Conservation (phyloP, 169 alveolate species). For the Cryptosporidium sp. region DNA sequence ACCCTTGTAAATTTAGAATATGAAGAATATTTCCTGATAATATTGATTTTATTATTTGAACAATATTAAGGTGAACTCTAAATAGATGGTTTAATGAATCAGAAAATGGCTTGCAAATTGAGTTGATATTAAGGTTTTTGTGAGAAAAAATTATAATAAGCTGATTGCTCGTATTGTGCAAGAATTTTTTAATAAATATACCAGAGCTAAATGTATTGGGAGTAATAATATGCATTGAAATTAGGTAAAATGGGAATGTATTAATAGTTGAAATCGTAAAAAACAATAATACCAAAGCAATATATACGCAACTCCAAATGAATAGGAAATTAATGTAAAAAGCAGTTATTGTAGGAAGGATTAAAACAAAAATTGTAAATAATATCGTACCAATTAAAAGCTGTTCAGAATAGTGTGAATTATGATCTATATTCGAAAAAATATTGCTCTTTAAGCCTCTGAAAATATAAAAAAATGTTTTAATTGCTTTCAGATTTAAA, state of each 20-base stretch:
- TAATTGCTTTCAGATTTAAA: slow-evolving; percentile 47
- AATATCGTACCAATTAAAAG: slow-evolving; percentile 67
- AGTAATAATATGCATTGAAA: not conserved
- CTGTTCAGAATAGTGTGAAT: slow-evolving; percentile 60
- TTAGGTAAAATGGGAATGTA: slow-evolving; percentile 47
- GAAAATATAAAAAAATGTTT: slow-evolving; percentile 50
- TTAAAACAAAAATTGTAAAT: slow-evolving; percentile 49
- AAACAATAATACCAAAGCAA: slow-evolving; percentile 24
- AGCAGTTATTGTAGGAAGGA: slow-evolving; percentile 67
- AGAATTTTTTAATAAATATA: slow-evolving; percentile 13
- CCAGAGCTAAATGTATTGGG: slow-evolving; percentile 58
- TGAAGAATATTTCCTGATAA: slow-evolving; percentile 51
- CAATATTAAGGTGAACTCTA: slow-evolving; percentile 39
- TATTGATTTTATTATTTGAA: slow-evolving; percentile 46
- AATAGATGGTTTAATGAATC: slow-evolving; percentile 38
- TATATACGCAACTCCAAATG: slow-evolving; percentile 67
- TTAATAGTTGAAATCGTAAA: slow-evolving; percentile 45
- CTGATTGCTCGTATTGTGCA: slow-evolving; percentile 24
- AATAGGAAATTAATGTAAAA: slow-evolving; percentile 65
- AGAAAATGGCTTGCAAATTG: slow-evolving; percentile 58
- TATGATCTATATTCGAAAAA: slow-evolving; percentile 51
- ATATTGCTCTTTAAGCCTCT: slow-evolving; percentile 63
- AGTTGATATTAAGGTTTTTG: slow-evolving; percentile 15
- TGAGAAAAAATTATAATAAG: slow-evolving; percentile 34
- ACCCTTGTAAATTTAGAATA: slow-evolving; percentile 52